Base-by-base conservation (phyloP, 257 asterid species). In the Forsythia viridissima region DNA sequence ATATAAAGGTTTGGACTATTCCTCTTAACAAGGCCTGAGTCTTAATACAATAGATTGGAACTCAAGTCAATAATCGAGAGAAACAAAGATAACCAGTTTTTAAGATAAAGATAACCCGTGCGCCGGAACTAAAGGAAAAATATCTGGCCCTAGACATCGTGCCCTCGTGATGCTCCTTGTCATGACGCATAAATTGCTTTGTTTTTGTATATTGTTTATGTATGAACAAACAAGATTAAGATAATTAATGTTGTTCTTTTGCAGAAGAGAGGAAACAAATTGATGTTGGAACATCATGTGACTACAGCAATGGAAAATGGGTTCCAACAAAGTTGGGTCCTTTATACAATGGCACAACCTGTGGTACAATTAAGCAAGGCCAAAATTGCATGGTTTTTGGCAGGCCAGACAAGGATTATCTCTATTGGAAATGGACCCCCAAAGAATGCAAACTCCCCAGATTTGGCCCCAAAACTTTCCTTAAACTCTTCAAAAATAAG, bases 351-450 rank as follows among this genome's bases (percentile, higher is more conserved):
- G 98, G 90, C 37, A 85, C 91, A 37, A 90, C 84, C 10, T 92
- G 98, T 76, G 85, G 55, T 21, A 89, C 96, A 15, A 87, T 94
- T 70, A 91, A 90, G 71, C 81, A 70, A 1, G 96, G 97, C 8
- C 96, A 90, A 76, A 91, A 94, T 76, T 94, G 98, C 88, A 76
- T 84, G 85, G 55, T 46, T 13, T 82, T 74, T 71, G 97, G 98
- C 46, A 76, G 98, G 55, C 94, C 92, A 0, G 98, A 94, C 39
- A 63, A 16, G 61, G 90, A 71, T 15, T 94, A 89, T 75, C 91
- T 94, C 41, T 74, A 84, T 61, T 94, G 97, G 97, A 88, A 61
- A 74, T 94, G 98, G 98, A 81, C 76, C 46, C 98, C 97, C 5
- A 68, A 52, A 4, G 72, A 68, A n/a, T 94, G 98, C 86, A n/a